Evolutionary conservation across 345 rosid genomes (phyloP), one percentile per base, ranked within the genome.

Genomic region (Salix viminalis): DNA sequence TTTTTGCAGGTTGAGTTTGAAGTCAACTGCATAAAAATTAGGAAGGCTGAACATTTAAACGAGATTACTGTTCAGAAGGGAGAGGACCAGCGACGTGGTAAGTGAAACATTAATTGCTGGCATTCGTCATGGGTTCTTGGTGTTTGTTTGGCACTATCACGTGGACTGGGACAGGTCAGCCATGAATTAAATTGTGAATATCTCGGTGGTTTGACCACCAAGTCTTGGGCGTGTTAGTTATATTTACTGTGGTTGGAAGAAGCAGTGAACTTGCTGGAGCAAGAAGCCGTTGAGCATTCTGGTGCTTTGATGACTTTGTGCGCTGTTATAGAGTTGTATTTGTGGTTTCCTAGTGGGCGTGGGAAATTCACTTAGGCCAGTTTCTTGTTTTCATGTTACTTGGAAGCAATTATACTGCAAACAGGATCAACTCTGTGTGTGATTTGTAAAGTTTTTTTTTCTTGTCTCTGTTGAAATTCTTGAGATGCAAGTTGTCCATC

Each of bases 1-100:
- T 28, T 68, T 65, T 73, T 41, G 73, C 87, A 85, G 90, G 83
- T 75, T 79, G 84, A 83, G 82, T 62, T 77, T 79, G 76, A 69
- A 81, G 77, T 70, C 87, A 67, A 77, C 69, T 6, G 80, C 84
- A 2, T 78, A 60, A 79, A 46, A 44, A n/a, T 34, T 48, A 34
- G 68, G 37, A 46, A 58, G 28, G 71, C 23, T 34, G 16, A 32
- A 62, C 36, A 68, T 15, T 28, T 15, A 24, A n/a, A 60, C 15
- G 34, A 28, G n/a, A 16, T 42, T 32, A 14, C 16, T 28, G 69
- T 64, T 74, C 32, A 11, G 14, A 23, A 39, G 32, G 14, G 60
- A 21, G 61, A 44, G 56, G 19, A 16, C 39, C 66, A 58, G 69
- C 62, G 42, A 46, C 48, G 46, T 14, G 79, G 79, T 70, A 70